A percentile compares a stretch with the other conserved stretches of the same genome.
phyloP scores from a whole-genome alignment of 2,329 filamentous ascomycete genomes.

The Drechslerella stenobrocha region DNA sequence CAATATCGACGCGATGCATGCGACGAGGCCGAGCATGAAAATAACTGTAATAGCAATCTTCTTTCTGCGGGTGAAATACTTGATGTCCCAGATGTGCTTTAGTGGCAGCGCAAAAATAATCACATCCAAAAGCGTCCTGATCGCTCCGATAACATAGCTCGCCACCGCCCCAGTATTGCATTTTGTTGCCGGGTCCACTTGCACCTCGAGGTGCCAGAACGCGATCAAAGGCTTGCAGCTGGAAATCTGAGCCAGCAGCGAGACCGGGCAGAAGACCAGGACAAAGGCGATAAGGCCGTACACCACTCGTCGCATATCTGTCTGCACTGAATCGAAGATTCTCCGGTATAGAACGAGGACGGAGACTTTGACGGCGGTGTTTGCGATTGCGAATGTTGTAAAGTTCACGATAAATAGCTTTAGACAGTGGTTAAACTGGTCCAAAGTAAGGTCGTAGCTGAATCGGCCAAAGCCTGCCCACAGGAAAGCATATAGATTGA shows the following conservation, averaged over 20 bases:
- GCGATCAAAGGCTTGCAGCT: slow-evolving; percentile 28
- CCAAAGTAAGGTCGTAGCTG: slow-evolving; percentile 26
- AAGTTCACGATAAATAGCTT: slow-evolving; percentile 37
- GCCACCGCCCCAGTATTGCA: slow-evolving; percentile 10
- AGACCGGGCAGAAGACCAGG: slow-evolving; percentile 35
- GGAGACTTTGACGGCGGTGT: slow-evolving; percentile 41
- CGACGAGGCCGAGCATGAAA: slow-evolving; percentile 34
- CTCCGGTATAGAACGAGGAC: slow-evolving; percentile 39
- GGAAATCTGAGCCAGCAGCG: slow-evolving; percentile 12
- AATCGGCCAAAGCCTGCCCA: slow-evolving; percentile 40
- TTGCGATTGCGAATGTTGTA: slow-evolving; percentile 30
- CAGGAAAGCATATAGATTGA: slow-evolving; percentile 38
- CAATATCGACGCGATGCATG: slow-evolving; percentile 34
- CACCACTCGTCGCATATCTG: slow-evolving; percentile 28
- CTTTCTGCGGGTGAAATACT: slow-evolving; percentile 29
- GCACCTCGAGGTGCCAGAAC: slow-evolving; percentile 26
- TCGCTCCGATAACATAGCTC: slow-evolving; percentile 23
- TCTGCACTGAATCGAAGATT: slow-evolving; percentile 45
- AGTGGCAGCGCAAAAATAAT: slow-evolving; percentile 38
- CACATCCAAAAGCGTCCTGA: slow-evolving; percentile 23
- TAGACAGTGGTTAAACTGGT: slow-evolving; percentile 33
- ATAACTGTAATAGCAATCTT: slow-evolving; percentile 38
- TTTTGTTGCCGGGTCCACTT: slow-evolving; percentile 27
- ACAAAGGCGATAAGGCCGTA: slow-evolving; percentile 31
- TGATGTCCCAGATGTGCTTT: slow-evolving; percentile 47